phyloP scores from a whole-genome alignment of 805 yeast species.

The Spathaspora sp. region DNA sequence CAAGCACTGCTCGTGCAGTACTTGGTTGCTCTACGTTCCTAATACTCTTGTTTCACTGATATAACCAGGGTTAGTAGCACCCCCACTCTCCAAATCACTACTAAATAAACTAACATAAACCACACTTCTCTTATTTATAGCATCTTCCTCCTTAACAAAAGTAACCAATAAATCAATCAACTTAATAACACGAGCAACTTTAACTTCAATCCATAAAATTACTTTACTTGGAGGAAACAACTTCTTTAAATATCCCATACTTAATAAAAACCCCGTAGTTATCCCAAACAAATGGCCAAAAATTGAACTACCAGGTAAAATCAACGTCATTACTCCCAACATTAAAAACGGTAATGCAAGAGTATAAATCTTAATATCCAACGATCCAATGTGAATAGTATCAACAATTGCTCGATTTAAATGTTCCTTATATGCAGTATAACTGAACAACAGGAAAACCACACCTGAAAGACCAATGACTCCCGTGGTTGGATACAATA shows the following conservation, averaged over 20 bases:
- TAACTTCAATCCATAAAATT: constrained; percentile 61
- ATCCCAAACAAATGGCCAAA: constrained; percentile 73
- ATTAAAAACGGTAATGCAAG: constrained; percentile 52
- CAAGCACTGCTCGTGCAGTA: too few species aligned
- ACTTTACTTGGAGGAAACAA: constrained; percentile 66
- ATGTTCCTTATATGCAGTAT: constrained; percentile 49
- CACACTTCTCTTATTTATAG: constrained; percentile 4
- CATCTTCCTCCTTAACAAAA: constrained; percentile 61
- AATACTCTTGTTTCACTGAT: neutral
- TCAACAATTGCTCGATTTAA: constrained; percentile 34
- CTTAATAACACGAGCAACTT: constrained; percentile 46
- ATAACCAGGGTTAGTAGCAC: neutral
- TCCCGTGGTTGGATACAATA: constrained; percentile 48
- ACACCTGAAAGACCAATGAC: constrained; percentile 74
- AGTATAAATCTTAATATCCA: constrained; percentile 29
- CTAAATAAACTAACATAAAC: constrained; percentile 4
- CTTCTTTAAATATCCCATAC: constrained; percentile 50
- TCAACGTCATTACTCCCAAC: constrained; percentile 37
- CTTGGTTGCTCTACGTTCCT: neutral
- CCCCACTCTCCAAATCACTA: constrained; percentile 1
- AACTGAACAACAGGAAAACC: constrained; percentile 65
- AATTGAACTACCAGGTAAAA: constrained; percentile 66
- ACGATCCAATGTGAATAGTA: constrained; percentile 12
- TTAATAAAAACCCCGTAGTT: constrained; percentile 61
- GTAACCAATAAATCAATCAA: constrained; percentile 51